These are phyloP conservation scores for Aspergillus pseudoterreus DNA, from an alignment of 2,329 filamentous ascomycete genomes.

Conservation along the genomic window DNA sequence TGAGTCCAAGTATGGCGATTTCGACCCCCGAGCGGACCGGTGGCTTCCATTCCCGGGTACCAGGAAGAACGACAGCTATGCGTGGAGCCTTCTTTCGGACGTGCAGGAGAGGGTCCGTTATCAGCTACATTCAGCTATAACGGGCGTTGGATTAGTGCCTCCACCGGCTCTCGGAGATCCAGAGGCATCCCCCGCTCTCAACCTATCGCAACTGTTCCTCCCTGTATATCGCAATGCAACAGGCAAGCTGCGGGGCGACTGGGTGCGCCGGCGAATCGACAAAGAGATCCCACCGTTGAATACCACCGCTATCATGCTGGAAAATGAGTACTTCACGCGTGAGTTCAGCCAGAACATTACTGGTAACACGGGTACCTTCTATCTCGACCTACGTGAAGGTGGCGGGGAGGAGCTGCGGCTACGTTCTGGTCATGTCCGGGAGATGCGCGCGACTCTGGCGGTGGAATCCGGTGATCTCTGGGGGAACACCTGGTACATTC, in stretches of 20 bases:
- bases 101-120: slow-evolving; percentile 65
- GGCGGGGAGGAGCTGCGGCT: slow-evolving; percentile 35
- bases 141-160: slow-evolving; percentile 28
- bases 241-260: slow-evolving; percentile 71
- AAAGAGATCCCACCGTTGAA: slow-evolving; percentile 55
- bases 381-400: slow-evolving; percentile 62
- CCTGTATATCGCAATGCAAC: slow-evolving; percentile 75
- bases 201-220: slow-evolving; percentile 40
- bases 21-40: slow-evolving; percentile 42
- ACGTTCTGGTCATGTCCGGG: slow-evolving; percentile 57
- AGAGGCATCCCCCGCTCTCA: slow-evolving; percentile 23
- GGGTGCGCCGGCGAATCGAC: slow-evolving; percentile 59
- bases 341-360: slow-evolving; percentile 80
- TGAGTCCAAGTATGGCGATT: slow-evolving; percentile 51
- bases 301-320: slow-evolving; percentile 61
- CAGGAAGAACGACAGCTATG: slow-evolving; percentile 67
- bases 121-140: slow-evolving; percentile 41
- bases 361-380: slow-evolving; percentile 64
- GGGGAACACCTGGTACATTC: slow-evolving; percentile 74
- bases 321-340: slow-evolving; percentile 61
- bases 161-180: slow-evolving; percentile 25
- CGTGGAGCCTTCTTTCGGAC: slow-evolving; percentile 68
- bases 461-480: slow-evolving; percentile 68
- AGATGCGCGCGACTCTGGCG: slow-evolving; percentile 66
- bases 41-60: slow-evolving; percentile 76